These are phyloP conservation scores for Penicillium janthinellum DNA, from an alignment of 2,329 filamentous ascomycete genomes.

Conservation along the genomic window DNA sequence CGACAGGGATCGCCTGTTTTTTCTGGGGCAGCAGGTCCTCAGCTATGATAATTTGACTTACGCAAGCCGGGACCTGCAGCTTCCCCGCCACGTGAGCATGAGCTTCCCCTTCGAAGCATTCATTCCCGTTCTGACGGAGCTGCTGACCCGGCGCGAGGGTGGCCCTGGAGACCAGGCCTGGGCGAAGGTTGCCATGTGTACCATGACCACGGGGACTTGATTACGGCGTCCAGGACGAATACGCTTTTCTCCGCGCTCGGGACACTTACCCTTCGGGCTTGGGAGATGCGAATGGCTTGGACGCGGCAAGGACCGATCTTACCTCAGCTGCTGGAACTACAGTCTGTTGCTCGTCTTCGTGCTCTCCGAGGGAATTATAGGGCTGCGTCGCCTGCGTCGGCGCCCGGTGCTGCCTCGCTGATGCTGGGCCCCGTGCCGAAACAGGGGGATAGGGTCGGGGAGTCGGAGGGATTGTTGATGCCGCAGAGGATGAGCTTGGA, in stretches of 20 bases:
- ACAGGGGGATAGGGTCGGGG: neutral
- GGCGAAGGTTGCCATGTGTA: slow-evolving; percentile 6
- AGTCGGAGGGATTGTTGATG: neutral
- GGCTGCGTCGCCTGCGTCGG: neutral
- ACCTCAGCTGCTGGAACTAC: neutral
- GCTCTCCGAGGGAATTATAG: neutral
- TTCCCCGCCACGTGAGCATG: neutral
- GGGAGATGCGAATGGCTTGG: neutral
- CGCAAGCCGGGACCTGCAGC: neutral
- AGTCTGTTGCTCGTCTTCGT: neutral
- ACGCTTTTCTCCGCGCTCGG: slow-evolving; percentile 1
- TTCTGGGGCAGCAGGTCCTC: neutral
- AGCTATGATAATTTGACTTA: neutral
- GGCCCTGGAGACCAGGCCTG: slow-evolving; percentile 6
- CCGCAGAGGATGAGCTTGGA: neutral
- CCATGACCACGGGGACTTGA: slow-evolving; percentile 5
- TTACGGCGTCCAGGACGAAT: slow-evolving; percentile 7
- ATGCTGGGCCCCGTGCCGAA: neutral
- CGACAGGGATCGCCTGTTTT: neutral
- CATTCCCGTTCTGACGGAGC: neutral
- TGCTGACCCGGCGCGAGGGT: neutral
- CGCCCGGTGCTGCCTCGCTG: neutral
- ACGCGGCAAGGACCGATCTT: neutral
- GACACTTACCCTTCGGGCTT: neutral
- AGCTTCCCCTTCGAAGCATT: neutral